Evolutionary conservation across 371 early-diverging fungal genomes (phyloP).

Genomic region (Syncephalastrum sp.): DNA sequence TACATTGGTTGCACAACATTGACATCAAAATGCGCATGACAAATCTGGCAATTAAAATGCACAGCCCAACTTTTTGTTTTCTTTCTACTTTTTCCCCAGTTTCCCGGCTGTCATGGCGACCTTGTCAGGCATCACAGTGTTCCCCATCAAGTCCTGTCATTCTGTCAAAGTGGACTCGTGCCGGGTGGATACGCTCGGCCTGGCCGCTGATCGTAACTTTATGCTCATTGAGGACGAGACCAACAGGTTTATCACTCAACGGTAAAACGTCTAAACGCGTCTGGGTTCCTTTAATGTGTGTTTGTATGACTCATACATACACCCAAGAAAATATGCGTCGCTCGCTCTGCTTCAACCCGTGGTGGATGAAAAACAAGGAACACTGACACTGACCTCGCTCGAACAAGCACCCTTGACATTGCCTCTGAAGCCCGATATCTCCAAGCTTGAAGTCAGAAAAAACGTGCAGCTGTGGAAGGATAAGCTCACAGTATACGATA

Average conservation of each 20-base stretch:
- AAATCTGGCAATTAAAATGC: too few relatives aligned
- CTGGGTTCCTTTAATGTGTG: neutral
- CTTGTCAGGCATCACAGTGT: slow-evolving; percentile 27
- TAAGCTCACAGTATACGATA: slow-evolving; percentile 32
- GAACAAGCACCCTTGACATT: slow-evolving; percentile 22
- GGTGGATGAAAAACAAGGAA: slow-evolving; percentile 18
- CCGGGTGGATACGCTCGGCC: slow-evolving; percentile 33
- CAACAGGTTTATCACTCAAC: slow-evolving; percentile 42
- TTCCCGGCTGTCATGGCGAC: too few relatives aligned
- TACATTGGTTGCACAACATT: too few relatives aligned
- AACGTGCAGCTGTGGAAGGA: slow-evolving; percentile 35
- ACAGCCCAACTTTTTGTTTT: too few relatives aligned
- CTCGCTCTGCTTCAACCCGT: slow-evolving; percentile 32
- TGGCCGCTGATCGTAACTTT: slow-evolving; percentile 42
- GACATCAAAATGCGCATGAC: too few relatives aligned
- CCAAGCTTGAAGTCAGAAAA: slow-evolving; percentile 5
- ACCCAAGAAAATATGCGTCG: slow-evolving; percentile 37
- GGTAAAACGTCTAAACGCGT: slow-evolving; percentile 17
- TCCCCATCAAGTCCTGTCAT: slow-evolving; percentile 50
- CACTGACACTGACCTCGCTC: slow-evolving; percentile 25
- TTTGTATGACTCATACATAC: neutral
- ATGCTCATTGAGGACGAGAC: slow-evolving; percentile 38
- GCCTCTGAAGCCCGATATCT: slow-evolving; percentile 30
- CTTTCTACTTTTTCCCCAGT: too few relatives aligned
- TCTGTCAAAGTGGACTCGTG: slow-evolving; percentile 27